A percentile compares a stretch with the other conserved stretches of the same genome.
Conservation (phyloP, 495 filamentous ascomycete species). For the Tuber melanosporum region DNA sequence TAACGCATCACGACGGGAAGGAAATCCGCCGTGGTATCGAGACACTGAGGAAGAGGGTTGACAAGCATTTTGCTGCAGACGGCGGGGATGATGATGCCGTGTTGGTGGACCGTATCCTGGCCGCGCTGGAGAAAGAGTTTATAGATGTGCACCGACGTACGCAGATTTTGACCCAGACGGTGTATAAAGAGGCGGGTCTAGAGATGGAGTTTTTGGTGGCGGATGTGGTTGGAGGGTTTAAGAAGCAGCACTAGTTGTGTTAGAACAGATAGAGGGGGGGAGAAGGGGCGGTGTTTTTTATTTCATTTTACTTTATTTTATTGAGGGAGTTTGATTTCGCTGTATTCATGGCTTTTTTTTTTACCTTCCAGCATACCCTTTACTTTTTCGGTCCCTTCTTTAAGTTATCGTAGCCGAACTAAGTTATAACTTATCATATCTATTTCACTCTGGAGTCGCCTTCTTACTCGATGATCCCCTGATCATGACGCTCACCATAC, state of each 20-base stretch:
- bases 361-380: background rate
- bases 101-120: conserved; percentile 70
- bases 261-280: background rate
- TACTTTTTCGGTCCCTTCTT: background rate
- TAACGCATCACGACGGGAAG: conserved; percentile 69
- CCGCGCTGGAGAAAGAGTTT: conserved; percentile 74
- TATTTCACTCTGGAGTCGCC: background rate
- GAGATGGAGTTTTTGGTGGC: conserved; percentile 58
- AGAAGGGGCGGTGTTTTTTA: background rate
- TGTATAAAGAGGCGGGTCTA: conserved; percentile 57
- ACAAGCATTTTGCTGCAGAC: conserved; percentile 91
- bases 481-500: background rate
- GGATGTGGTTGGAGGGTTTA: conserved; percentile 53
- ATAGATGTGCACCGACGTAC: conserved; percentile 64
- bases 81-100: conserved; percentile 58
- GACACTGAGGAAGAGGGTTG: conserved; percentile 75
- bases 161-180: conserved; percentile 54
- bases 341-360: background rate
- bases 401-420: background rate
- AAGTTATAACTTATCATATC: background rate
- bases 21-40: conserved; percentile 82
- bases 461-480: background rate
- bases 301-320: background rate
- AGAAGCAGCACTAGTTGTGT: conserved; percentile 32
- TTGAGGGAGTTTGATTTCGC: background rate